A percentile compares a stretch with the other conserved stretches of the same genome.
These are phyloP conservation scores for Daldinia sp. DNA, from an alignment of 2,329 filamentous ascomycete species.

Conservation along the genomic window DNA sequence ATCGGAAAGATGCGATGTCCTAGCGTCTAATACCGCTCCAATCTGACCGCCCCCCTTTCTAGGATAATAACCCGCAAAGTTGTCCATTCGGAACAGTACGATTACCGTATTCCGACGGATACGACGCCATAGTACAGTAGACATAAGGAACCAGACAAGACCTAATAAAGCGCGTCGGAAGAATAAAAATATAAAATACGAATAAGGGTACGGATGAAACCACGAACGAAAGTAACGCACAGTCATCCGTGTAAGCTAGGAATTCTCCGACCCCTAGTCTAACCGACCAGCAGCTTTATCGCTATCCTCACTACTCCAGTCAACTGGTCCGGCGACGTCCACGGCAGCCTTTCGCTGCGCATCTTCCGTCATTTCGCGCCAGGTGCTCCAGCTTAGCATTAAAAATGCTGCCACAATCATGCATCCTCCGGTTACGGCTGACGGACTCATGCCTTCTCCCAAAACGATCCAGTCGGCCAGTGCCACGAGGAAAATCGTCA, in stretches of 20 bases:
- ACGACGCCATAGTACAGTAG: neutral
- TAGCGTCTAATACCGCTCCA: conserved; percentile 23
- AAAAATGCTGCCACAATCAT: conserved; percentile 89
- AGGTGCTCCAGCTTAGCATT: conserved; percentile 91
- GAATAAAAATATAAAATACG: neutral
- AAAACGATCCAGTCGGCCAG: conserved; percentile 89
- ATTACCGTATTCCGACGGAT: neutral
- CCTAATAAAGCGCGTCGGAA: neutral
- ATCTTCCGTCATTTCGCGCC: conserved; percentile 90
- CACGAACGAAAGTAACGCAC: neutral
- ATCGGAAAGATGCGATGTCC: neutral
- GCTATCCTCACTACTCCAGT: conserved; percentile 58
- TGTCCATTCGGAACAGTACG: neutral
- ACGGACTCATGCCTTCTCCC: conserved; percentile 75
- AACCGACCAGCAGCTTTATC: conserved; percentile 50
- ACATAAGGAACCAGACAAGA: neutral
- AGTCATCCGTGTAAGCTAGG: neutral
- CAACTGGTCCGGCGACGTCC: conserved; percentile 44
- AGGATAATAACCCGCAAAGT: neutral
- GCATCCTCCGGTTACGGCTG: conserved; percentile 81
- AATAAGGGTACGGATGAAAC: neutral
- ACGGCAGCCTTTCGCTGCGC: conserved; percentile 64
- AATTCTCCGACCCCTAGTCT: conserved; percentile 20
- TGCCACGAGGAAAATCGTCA: conserved; percentile 97
- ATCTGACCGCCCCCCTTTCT: neutral